A percentile compares a stretch with the other conserved stretches of the same genome.
Evolutionary conservation across 148 eudicot genomes (phyloP).

Genomic region (Rhododendron molle): DNA sequence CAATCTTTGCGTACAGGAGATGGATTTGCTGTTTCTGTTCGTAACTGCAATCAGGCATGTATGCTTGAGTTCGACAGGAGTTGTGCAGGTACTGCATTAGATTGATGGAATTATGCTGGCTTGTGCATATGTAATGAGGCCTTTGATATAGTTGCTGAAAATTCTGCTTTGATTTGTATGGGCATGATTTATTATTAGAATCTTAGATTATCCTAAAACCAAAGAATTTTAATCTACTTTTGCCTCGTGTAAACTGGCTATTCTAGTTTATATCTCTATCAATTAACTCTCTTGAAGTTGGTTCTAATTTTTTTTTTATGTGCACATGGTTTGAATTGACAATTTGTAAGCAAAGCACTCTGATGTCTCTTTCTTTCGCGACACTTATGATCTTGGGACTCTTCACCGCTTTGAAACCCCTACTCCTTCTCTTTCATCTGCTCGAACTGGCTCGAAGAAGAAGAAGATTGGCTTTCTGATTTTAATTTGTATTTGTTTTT

Average conservation of each 20-base stretch:
- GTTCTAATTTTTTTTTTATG: neutral
- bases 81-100: slow-evolving; percentile 28
- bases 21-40: slow-evolving; percentile 41
- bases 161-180: neutral
- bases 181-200: neutral
- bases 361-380: neutral
- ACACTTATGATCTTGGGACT: neutral
- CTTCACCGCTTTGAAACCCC: neutral
- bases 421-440: neutral
- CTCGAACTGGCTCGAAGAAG: neutral
- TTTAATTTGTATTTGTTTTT: neutral
- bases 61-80: slow-evolving; percentile 24
- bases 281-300: neutral
- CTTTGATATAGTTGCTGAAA: neutral
- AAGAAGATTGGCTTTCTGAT: neutral
- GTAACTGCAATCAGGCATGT: slow-evolving; percentile 17
- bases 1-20: slow-evolving; percentile 30
- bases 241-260: neutral
- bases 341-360: neutral
- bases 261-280: neutral
- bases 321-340: neutral
- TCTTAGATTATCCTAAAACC: neutral
- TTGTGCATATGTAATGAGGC: neutral
- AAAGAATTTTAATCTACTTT: neutral
- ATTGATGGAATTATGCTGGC: neutral